A percentile compares a stretch with the other conserved stretches of the same genome.
Conservation (phyloP, 2,329 filamentous ascomycete species). For the Spiromastix sp. region DNA sequence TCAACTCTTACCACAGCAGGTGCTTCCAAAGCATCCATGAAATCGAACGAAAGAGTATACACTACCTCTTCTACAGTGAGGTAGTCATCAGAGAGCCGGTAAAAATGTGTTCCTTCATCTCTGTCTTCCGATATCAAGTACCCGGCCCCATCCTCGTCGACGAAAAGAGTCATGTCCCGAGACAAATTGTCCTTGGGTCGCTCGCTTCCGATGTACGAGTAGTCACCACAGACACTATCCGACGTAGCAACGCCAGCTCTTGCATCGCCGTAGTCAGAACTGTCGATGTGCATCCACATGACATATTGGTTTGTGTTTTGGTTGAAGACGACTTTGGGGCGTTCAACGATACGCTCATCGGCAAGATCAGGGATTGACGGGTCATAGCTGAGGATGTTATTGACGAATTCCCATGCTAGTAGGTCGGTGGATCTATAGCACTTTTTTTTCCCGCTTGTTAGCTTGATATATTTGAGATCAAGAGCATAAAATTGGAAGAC, state of each 20-base stretch:
- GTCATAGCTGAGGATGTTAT: too few relatives aligned
- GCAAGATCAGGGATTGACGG: too few relatives aligned
- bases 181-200: conserved; percentile 42
- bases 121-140: conserved; percentile 55
- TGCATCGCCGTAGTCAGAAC: conserved; percentile 50
- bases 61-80: conserved; percentile 39
- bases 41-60: conserved; percentile 44
- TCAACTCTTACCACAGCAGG: conserved; percentile 53
- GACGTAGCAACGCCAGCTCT: conserved; percentile 54
- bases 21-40: conserved; percentile 48
- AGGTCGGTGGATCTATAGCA: conserved; percentile 57
- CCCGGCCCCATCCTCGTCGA: conserved; percentile 48
- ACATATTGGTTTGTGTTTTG: conserved; percentile 54
- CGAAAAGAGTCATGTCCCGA: conserved; percentile 49
- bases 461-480: too few relatives aligned
- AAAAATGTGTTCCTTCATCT: conserved; percentile 14
- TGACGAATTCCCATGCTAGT: conserved; percentile 54
- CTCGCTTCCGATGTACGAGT: conserved; percentile 40
- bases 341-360: conserved; percentile 52
- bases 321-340: conserved; percentile 61
- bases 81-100: conserved; percentile 46
- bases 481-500: too few relatives aligned
- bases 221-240: conserved; percentile 50
- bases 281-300: conserved; percentile 61
- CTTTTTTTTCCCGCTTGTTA: conserved; percentile 54